Conservation (phyloP, 306 rosid genomes). For the Trichosanthes cucumerina region DNA sequence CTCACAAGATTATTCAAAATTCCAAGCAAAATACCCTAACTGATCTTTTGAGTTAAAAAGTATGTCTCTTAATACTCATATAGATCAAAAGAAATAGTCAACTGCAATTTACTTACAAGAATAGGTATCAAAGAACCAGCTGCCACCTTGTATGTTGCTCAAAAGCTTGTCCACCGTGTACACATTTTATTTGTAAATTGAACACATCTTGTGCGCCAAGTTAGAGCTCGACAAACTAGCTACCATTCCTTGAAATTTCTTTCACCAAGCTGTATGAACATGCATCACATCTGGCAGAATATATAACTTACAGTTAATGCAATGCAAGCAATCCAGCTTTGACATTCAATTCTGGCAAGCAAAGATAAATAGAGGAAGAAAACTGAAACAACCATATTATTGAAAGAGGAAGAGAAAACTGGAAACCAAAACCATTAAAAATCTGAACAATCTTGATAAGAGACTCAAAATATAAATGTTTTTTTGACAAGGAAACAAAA, state of each 20-base stretch:
- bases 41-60: neutral
- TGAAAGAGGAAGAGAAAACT: neutral
- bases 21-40: neutral
- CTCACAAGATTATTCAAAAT: neutral
- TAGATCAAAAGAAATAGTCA: conserved; percentile 1
- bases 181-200: neutral
- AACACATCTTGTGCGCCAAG: neutral
- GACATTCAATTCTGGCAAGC: neutral
- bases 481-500: no score
- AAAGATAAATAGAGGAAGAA: neutral
- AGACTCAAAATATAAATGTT: neutral
- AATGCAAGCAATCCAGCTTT: neutral
- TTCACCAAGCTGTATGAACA: neutral
- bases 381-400: neutral
- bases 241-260: neutral
- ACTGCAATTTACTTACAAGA: neutral
- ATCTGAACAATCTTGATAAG: neutral
- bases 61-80: neutral
- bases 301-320: neutral
- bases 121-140: neutral
- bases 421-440: neutral
- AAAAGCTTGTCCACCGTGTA: neutral
- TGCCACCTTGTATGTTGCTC: neutral
- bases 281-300: neutral
- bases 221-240: neutral